Evolutionary conservation across 2,329 filamentous ascomycete species (phyloP).

Genomic region (Davidsoniella australis): DNA sequence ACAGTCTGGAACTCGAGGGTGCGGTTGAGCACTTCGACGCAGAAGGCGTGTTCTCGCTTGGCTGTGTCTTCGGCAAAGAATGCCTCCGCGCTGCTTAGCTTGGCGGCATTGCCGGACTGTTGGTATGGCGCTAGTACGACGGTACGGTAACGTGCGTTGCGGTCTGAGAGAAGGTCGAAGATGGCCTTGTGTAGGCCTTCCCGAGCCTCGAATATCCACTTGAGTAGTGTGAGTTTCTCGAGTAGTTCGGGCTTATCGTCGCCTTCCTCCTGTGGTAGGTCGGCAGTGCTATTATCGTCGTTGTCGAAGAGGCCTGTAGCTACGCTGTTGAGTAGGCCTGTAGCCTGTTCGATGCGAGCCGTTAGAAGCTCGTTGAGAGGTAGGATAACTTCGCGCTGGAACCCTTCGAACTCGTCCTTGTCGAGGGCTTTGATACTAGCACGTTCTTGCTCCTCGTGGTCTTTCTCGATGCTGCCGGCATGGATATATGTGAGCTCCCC

Average conservation of each 20-base stretch:
- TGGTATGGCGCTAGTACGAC: conserved; percentile 71
- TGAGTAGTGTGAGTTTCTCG: conserved; percentile 84
- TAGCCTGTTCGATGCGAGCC: conserved; percentile 55
- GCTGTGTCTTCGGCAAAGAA: conserved; percentile 71
- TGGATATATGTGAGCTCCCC: conserved; percentile 71
- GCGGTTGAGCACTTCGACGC: conserved; percentile 54
- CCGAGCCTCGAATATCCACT: conserved; percentile 93
- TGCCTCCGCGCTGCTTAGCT: conserved; percentile 56
- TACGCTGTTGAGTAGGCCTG: conserved; percentile 37
- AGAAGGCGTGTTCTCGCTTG: conserved; percentile 53
- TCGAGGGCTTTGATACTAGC: conserved; percentile 53
- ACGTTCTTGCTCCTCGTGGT: conserved; percentile 54
- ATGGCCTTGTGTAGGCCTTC: conserved; percentile 72
- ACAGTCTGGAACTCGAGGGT: conserved; percentile 61
- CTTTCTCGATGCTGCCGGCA: conserved; percentile 64
- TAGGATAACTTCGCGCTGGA: conserved; percentile 67
- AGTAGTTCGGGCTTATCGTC: conserved; percentile 87
- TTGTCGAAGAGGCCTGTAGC: conserved; percentile 7
- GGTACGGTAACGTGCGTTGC: conserved; percentile 71
- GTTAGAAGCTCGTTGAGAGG: conserved; percentile 69
- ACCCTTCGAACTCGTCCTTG: conserved; percentile 68
- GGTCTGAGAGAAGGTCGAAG: conserved; percentile 68
- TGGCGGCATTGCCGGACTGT: conserved; percentile 57
- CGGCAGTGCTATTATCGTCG: conserved; percentile 50
- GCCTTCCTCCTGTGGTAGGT: conserved; percentile 82